Percentiles rank a stretch among this genome's conserved stretches.
Evolutionary conservation across 345 rosid species (phyloP).

Genomic region (Theobroma cacao): DNA sequence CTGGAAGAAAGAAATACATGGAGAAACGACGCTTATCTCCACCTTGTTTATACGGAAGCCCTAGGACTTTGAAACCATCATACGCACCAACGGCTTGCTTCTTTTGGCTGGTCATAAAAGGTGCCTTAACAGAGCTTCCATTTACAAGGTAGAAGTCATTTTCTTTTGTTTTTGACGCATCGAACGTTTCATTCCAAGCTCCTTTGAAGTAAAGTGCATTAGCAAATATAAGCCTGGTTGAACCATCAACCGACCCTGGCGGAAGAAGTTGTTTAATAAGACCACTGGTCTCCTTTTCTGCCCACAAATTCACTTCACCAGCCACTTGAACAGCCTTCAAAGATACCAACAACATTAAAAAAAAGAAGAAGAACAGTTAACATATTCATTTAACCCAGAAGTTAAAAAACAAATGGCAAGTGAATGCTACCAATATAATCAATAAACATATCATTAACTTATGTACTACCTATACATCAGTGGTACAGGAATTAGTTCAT

Average conservation of each 20-base stretch:
- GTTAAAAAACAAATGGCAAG: not conserved
- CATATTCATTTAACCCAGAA: not conserved
- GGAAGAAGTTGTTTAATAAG: slow-evolving; percentile 32
- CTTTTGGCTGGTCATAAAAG: slow-evolving; percentile 28
- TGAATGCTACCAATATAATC: not conserved
- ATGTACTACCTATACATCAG: not conserved
- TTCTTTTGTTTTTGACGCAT: slow-evolving; percentile 16
- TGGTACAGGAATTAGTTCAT: not conserved
- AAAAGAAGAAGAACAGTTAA: not conserved
- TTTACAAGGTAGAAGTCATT: slow-evolving; percentile 22
- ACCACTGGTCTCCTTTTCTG: slow-evolving; percentile 23
- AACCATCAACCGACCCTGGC: not conserved
- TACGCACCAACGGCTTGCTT: slow-evolving; percentile 13
- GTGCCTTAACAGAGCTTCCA: slow-evolving; percentile 18
- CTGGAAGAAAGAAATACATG: slow-evolving; percentile 32
- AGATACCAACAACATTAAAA: slow-evolving; percentile 1
- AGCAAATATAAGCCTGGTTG: slow-evolving; percentile 26
- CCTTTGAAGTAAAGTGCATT: slow-evolving; percentile 46
- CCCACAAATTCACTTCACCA: slow-evolving; percentile 30
- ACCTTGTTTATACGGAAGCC: slow-evolving; percentile 28
- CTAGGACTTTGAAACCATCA: slow-evolving; percentile 23
- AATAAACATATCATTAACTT: not conserved
- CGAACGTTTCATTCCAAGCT: slow-evolving; percentile 25
- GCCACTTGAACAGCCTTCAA: slow-evolving; percentile 24
- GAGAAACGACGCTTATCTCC: slow-evolving; percentile 19